These are phyloP conservation scores for Ceratonia siliqua DNA, from an alignment of 306 rosid species.

Conservation along the genomic window DNA sequence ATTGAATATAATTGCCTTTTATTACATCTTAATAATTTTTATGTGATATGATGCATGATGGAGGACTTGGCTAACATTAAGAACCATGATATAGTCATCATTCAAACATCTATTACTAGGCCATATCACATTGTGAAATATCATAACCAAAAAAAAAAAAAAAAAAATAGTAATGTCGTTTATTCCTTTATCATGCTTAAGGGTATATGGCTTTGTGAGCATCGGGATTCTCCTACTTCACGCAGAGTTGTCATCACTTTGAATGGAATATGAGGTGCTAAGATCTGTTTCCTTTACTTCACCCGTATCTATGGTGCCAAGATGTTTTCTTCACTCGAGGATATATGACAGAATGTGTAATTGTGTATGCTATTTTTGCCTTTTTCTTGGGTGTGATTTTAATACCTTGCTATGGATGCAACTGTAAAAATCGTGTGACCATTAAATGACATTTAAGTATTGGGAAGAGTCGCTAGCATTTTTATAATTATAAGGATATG, in stretches of 20 bases:
- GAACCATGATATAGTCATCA: not conserved
- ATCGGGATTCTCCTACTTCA: constrained; percentile 66
- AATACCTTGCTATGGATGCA: constrained; percentile 16
- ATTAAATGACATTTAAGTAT: constrained; percentile 16
- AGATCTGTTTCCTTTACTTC: not conserved
- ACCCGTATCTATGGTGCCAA: not conserved
- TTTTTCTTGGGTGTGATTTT: constrained; percentile 11
- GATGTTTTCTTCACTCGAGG: not conserved
- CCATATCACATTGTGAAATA: not conserved
- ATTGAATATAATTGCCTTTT: not conserved
- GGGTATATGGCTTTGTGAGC: constrained; percentile 97
- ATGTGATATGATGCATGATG: constrained; percentile 9
- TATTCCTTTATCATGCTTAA: constrained; percentile 40
- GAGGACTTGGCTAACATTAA: constrained; percentile 14
- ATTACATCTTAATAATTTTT: not conserved
- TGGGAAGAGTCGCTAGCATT: not conserved
- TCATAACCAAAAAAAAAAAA: not conserved
- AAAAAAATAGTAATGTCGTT: not conserved
- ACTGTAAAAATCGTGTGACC: not conserved
- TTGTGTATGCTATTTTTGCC: not conserved
- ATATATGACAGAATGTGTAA: constrained; percentile 22
- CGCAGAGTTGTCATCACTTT: constrained; percentile 73
- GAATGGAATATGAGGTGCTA: constrained; percentile 60
- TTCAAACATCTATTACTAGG: not conserved
- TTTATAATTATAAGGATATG: not conserved